Evolutionary conservation across 2,329 filamentous ascomycete genomes (phyloP), one percentile per base, ranked within the genome.

Genomic region (Penicillium digitatum): DNA sequence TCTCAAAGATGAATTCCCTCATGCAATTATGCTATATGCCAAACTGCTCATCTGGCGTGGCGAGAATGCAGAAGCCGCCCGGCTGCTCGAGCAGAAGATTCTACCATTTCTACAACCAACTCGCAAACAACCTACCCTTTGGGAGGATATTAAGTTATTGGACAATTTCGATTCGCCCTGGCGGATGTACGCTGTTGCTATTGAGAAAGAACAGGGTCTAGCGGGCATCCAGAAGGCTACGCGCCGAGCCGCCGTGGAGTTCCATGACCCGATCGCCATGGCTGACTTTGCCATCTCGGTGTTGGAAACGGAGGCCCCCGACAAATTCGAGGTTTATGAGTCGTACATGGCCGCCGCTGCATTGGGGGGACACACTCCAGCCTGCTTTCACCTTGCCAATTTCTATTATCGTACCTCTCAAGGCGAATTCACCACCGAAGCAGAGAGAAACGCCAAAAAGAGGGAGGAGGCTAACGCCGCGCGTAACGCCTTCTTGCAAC

Each of bases 381-480:
- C 73, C 3, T 71, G 68, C 54, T 54, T 64, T n/a, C 66, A 64
- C 31, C 61, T 76, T 9, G 74, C 65, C 3, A 70, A 72, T 43
- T 70, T 70, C 53, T 76, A 76, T 56, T 71, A 66, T 48, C 67
- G 64, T 40, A 73, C 62, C 7, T 67, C 37, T n/a, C 58, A 60
- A 12, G 66, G 68, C 4, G 51, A 57, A 31, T 63, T 65, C 29
- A 62, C 64, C 0, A 67, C 62, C 2, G 60, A 58, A 2, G 69
- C 64, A 14, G 51, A 66, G 20, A 53, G 60, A 10, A 20, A 47
- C 10, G 29, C 45, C 14, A 45, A 45, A 10, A 3, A 29, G 18
- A 32, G 14, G 32, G 11, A 32, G 24, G 14, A 10, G 26, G 16
- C 9, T 1, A 34, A n/a, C 16, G 26, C 26, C 1, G 7, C 12